Conservation (phyloP, 305 asterid species). For the Coffea humblotiana region DNA sequence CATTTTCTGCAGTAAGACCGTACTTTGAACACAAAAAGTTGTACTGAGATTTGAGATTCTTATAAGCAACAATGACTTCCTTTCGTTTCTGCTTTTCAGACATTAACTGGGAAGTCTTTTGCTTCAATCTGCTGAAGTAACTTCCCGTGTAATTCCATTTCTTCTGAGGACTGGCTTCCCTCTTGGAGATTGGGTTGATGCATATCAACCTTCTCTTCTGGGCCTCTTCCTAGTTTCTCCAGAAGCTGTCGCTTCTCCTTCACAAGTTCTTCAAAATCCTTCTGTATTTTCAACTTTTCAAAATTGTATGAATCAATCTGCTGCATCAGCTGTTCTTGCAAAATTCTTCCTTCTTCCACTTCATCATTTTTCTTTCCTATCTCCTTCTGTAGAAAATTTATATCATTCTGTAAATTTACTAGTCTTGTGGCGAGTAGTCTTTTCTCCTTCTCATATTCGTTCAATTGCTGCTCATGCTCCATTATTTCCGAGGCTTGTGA, state of each 20-base stretch:
- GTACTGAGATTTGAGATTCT: conserved; percentile 68
- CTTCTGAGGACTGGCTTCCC: conserved; percentile 49
- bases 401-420: conserved; percentile 30
- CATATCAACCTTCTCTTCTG: conserved; percentile 46
- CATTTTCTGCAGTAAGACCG: conserved; percentile 47
- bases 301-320: conserved; percentile 35
- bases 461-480: conserved; percentile 43
- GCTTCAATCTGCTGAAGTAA: conserved; percentile 65
- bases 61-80: conserved; percentile 36
- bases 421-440: conserved; percentile 42
- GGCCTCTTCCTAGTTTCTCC: conserved; percentile 45
- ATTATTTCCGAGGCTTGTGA: conserved; percentile 49
- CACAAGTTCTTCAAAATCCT: conserved; percentile 49
- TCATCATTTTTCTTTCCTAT: conserved; percentile 39
- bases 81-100: conserved; percentile 50
- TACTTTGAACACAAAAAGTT: conserved; percentile 45
- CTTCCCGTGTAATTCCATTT: conserved; percentile 60
- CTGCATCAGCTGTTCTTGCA: conserved; percentile 46
- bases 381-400: conserved; percentile 50
- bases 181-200: conserved; percentile 48
- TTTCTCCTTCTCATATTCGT: conserved; percentile 48
- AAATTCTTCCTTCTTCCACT: conserved; percentile 46
- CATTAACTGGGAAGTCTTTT: conserved; percentile 57
- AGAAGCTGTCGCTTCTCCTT: conserved; percentile 57
- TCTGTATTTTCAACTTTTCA: conserved; percentile 49